phyloP scores from a whole-genome alignment of 192 early-diverging fungal species.

The Coemansia sp. region DNA sequence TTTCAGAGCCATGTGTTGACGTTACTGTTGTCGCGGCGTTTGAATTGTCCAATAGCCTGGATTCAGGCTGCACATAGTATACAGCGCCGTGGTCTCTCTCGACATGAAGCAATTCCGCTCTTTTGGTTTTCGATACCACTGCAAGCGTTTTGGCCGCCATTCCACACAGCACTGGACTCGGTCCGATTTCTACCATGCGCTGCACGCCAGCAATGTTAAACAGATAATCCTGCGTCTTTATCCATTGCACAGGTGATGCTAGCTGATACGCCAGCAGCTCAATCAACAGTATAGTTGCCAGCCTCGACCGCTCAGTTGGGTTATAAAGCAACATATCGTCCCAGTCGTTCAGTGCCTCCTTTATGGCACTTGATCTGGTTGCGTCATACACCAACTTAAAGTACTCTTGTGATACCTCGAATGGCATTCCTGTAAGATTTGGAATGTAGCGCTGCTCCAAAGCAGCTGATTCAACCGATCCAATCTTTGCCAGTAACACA shows the following conservation, averaged over 20 bases:
- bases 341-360: slow-evolving; percentile 72
- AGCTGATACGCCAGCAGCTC: slow-evolving; percentile 93
- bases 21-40: neutral
- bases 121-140: neutral
- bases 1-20: neutral
- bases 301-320: slow-evolving; percentile 64
- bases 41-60: too few relatives aligned
- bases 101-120: slow-evolving; percentile 11
- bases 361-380: slow-evolving; percentile 67
- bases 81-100: slow-evolving; percentile 23
- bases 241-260: slow-evolving; percentile 94
- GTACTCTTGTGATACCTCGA: slow-evolving; percentile 76
- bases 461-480: slow-evolving; percentile 59
- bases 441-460: slow-evolving; percentile 86
- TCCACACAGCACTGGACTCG: slow-evolving; percentile 79
- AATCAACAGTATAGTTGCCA: slow-evolving; percentile 76
- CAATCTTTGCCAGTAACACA: slow-evolving; percentile 72
- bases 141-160: slow-evolving; percentile 70
- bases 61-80: slow-evolving; percentile 11
- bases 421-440: slow-evolving; percentile 89
- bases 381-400: slow-evolving; percentile 66
- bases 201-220: slow-evolving; percentile 74
- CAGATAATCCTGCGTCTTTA: slow-evolving; percentile 85
- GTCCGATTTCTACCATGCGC: slow-evolving; percentile 87
- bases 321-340: neutral